Evolutionary conservation across 176 grass and related monocot species (phyloP), one percentile per base, ranked within the genome.

Genomic region (Dendrocalamus sinicus): DNA sequence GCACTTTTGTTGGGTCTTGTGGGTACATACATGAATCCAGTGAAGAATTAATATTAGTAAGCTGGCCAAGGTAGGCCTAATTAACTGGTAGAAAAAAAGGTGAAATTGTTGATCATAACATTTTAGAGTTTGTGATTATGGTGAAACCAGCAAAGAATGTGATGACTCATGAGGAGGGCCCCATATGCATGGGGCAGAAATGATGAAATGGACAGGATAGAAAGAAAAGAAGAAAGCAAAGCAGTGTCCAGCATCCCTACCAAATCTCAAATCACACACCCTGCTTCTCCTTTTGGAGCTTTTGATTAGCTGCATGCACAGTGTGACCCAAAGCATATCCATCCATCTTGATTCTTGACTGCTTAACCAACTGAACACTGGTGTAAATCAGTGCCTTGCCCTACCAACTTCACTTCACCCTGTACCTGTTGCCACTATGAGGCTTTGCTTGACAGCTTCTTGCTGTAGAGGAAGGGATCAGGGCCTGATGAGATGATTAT

Each of bases 371-470:
- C 71, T 53, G 22, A 46, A 19, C 54, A 86, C 45, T 37, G 54
- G 9, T 77, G 64, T 83, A 68, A 82, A 73, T 53, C 67, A 77
- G 65, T 64, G 35, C 39, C 14, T 20, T 41, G 76, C 77, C 82
- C 88, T 73, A 74, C 84, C 67, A 73, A 32, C 74, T 90, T 90
- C 73, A 83, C 67, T 83, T 82, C 84, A 67, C 47, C 22, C 59
- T 86, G 67, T 53, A 77, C 51, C 26, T 67, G 15, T 15, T 76
- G 26, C 1, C 26, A 44, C 15, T 39, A 15, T 11, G 22, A 71
- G 16, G 41, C 69, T 60, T 58, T 75, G 13, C 52, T 60, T 58
- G 45, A 72, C 54, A 46, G 46, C 70, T 55, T 46, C 57, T 70
- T 68, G 77, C 63, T 46, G 53, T 76, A 26, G 52, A 78, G 67